Evolutionary conservation across 2,329 filamentous ascomycete species (phyloP).

Genomic region (Microdochium nivale): DNA sequence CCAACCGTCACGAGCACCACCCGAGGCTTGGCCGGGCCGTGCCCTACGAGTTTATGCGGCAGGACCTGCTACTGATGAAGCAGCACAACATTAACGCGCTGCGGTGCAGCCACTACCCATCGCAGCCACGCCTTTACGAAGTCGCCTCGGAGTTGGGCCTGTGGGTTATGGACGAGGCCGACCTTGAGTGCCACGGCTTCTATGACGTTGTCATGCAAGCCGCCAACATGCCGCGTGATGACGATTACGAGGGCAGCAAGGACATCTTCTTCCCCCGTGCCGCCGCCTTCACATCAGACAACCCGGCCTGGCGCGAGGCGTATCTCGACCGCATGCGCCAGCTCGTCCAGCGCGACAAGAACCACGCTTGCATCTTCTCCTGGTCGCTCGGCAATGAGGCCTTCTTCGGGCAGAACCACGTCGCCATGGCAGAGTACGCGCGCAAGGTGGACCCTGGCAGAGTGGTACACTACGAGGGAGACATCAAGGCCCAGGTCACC

Average conservation of each 20-base stretch:
- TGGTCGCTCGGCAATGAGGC: slow-evolving; percentile 70
- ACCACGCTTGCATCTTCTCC: slow-evolving; percentile 61
- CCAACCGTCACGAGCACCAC: slow-evolving; percentile 66
- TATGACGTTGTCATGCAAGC: slow-evolving; percentile 40
- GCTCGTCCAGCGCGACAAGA: slow-evolving; percentile 60
- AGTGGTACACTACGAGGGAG: slow-evolving; percentile 59
- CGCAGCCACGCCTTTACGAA: slow-evolving; percentile 50
- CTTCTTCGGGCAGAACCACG: slow-evolving; percentile 61
- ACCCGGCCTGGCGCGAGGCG: slow-evolving; percentile 50
- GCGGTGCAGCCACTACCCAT: slow-evolving; percentile 60
- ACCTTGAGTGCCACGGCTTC: slow-evolving; percentile 46
- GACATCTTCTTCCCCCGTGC: slow-evolving; percentile 43
- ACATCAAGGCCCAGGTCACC: slow-evolving; percentile 46
- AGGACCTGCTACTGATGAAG: slow-evolving; percentile 61
- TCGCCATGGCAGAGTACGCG: slow-evolving; percentile 57
- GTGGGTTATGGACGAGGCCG: slow-evolving; percentile 47
- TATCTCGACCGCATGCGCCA: slow-evolving; percentile 61
- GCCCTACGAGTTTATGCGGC: slow-evolving; percentile 50
- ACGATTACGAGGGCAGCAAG: slow-evolving; percentile 53
- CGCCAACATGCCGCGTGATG: slow-evolving; percentile 41
- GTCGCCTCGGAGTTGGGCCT: slow-evolving; percentile 58
- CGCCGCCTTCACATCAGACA: slow-evolving; percentile 52
- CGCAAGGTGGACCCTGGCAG: slow-evolving; percentile 48
- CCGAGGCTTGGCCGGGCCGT: slow-evolving; percentile 54
- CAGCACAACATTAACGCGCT: slow-evolving; percentile 63